Conservation (phyloP, 1,284 basidiomycete species). For the Ceratobasidium sp. region DNA sequence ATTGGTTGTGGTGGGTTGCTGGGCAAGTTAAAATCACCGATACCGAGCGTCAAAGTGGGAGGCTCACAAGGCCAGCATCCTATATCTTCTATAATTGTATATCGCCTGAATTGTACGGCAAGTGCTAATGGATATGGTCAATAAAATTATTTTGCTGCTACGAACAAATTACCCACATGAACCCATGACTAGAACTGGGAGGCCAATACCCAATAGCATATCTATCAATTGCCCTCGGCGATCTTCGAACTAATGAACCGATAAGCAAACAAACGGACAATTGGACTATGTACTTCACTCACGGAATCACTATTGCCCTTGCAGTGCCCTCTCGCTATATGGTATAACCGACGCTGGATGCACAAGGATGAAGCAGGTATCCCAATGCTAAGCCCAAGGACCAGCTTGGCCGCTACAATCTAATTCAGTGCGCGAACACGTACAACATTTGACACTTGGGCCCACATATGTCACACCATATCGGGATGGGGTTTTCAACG, state of each 20-base stretch:
- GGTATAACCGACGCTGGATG: slow-evolving; percentile 63
- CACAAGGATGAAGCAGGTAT: slow-evolving; percentile 60
- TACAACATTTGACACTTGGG: background rate
- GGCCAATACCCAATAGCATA: slow-evolving; percentile 59
- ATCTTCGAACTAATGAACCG: slow-evolving; percentile 8
- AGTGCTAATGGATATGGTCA: background rate
- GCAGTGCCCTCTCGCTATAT: slow-evolving; percentile 57
- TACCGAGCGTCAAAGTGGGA: too few species aligned
- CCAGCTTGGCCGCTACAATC: slow-evolving; percentile 57
- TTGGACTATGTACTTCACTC: slow-evolving; percentile 48
- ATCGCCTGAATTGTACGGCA: slow-evolving; percentile 6
- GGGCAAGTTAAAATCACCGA: background rate
- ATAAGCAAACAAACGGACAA: slow-evolving; percentile 50
- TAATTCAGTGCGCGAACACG: slow-evolving; percentile 23
- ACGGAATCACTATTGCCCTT: slow-evolving; percentile 47
- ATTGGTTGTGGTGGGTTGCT: slow-evolving; percentile 4
- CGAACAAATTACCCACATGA: slow-evolving; percentile 60
- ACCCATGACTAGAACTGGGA: slow-evolving; percentile 61
- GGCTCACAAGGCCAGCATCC: slow-evolving; percentile 44
- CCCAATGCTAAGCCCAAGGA: slow-evolving; percentile 56
- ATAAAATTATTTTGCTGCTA: background rate
- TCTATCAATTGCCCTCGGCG: slow-evolving; percentile 55
- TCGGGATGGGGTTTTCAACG: slow-evolving; percentile 64
- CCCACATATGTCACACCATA: slow-evolving; percentile 83
- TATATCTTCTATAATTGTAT: slow-evolving; percentile 45